Conservation (phyloP, 331 rosid species). For the Telfairia occidentalis region DNA sequence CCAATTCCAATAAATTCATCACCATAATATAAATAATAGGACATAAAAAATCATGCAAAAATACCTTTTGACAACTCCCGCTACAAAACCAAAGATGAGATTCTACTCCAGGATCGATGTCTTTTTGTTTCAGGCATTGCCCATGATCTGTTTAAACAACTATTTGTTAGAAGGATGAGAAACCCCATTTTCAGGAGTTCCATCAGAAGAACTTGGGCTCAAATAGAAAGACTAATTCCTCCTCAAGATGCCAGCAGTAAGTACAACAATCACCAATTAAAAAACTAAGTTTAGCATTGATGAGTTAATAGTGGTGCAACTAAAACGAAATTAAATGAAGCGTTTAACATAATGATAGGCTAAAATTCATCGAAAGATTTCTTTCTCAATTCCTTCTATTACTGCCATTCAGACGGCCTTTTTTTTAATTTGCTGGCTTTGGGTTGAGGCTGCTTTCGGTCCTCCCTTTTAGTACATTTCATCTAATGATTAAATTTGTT, state of each 20-base stretch:
- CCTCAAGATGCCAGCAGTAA: background rate
- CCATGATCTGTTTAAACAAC: conserved; percentile 58
- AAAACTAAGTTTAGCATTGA: background rate
- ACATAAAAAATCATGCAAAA: background rate
- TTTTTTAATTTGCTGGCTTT: background rate
- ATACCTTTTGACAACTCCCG: conserved; percentile 74
- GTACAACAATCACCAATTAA: background rate
- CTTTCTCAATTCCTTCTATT: background rate
- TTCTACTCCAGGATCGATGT: conserved; percentile 27
- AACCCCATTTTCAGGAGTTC: conserved; percentile 9
- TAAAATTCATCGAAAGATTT: background rate
- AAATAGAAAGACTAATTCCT: background rate
- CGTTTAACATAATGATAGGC: background rate
- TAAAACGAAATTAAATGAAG: background rate
- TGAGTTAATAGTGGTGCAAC: background rate
- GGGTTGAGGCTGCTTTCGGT: background rate
- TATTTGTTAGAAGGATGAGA: conserved; percentile 2
- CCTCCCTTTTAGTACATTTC: background rate
- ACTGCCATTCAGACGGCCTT: background rate
- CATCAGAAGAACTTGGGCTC: background rate
- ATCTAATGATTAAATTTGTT: background rate
- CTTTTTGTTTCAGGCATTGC: conserved; percentile 45
- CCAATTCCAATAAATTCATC: background rate
- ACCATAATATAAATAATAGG: background rate
- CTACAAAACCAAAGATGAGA: conserved; percentile 64